Evolutionary conservation across 768 basidiomycete species (phyloP), one percentile per base, ranked within the genome.

Genomic region (Boletus bicolor): DNA sequence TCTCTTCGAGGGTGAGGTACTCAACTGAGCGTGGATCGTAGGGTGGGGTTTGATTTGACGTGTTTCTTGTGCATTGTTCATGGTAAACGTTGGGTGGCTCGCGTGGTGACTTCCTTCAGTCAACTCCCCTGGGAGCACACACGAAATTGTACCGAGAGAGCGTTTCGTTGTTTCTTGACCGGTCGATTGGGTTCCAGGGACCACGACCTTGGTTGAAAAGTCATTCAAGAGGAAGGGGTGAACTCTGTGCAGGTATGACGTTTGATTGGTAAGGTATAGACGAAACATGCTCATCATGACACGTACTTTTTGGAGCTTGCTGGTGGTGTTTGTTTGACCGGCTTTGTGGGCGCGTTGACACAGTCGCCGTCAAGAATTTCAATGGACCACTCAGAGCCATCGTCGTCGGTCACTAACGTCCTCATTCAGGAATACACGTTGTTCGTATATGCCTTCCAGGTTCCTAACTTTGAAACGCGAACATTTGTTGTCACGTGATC

Each of bases 341-440:
- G 15, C 58, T 61, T 59, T 59, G 54, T 32, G 19, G 53, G 55
- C 14, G 36, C 48, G 17, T 55, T 50, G 47, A 54, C 48, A 46
- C 41, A 51, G 28, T 59, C 54, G 24, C 57, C 70, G 8, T 72
- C 70, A 39, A 66, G 35, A 36, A 71, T 70, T 54, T 73, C 71
- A 37, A 71, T 60, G 26, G 70, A 71, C 61, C 64, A 70, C 39
- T 73, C 70, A 24, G 68, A 53, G 12, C 57, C 59, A 14, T 59
- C 56, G 36, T 61, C 57, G 55, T 70, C 58, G 24, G 48, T 44
- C 34, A 42, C 28, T 12, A 51, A n/a, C 10, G 53, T 26, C 51
- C 51, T 62, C 67, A 64, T 66, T 53, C 44, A 37, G 46, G 43
- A 43, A 45, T 54, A 53, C 53, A 47, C 58, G 53, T 32, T 11